Base-by-base conservation (phyloP, 2,329 filamentous ascomycete genomes). In the Oidium heveae region DNA sequence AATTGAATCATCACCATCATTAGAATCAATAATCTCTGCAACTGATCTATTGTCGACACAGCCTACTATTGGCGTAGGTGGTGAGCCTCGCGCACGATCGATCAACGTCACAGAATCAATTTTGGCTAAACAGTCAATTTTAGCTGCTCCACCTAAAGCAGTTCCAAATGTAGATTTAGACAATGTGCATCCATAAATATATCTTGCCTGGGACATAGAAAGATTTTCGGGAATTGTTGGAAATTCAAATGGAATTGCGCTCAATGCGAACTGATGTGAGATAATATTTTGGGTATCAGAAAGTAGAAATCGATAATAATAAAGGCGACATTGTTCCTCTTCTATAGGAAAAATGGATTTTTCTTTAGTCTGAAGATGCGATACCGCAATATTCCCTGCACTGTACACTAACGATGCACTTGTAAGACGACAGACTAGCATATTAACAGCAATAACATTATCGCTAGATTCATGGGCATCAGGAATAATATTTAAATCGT, bases 111-210 rank as follows among this genome's bases (percentile, higher is more conserved):
- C 61, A 0, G 70, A 69, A 57, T 84, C 75, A 16, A 82, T 68
- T 63, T 83, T 84, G 46, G 75, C 76, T 0, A 84, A 64, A 18
- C 75, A 71, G 57, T 82, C 77, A 32, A 84, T 80, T 60, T 83
- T 84, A 8, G 75, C 77, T 0, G 78, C 75, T 58, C 76, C 74
- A 12, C 80, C 79, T 0, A 82, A 69, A 0, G 76, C 77, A 0
- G 74, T 71, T 6, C 74, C 73, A 58, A 80, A 81, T 1, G 73
- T 72, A 0, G 72, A 69, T 33, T 71, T 70, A 0, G 72, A 71
- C 0, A 77, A 78, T 22, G 75, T 80, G 63, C 80, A 84, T 2
- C 81, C 80, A 58, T 84, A 85, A 28, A 84, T 69, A 57, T 77
- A 85, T 1, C 70, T 72, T 18, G 77, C 74, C 10, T 67, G 60